Evolutionary conservation across 306 rosid species (phyloP).

Genomic region (Cicer chorassanicum): DNA sequence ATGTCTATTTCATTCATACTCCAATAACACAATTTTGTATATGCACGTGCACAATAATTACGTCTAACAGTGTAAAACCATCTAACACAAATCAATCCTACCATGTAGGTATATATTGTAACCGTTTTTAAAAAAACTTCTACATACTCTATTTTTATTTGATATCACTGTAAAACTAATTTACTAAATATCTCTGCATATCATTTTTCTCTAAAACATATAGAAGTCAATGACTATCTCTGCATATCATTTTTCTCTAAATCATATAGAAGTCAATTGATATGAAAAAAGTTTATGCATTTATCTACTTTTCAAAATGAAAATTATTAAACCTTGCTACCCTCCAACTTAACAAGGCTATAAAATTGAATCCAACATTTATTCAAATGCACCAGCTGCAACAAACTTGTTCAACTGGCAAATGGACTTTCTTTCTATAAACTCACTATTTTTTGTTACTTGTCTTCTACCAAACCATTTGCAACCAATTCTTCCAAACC

Average conservation of each 20-base stretch:
- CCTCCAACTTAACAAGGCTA: slow-evolving; percentile 26
- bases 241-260: neutral
- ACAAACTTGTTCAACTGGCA: slow-evolving; percentile 35
- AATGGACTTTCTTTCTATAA: slow-evolving; percentile 39
- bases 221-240: neutral
- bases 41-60: neutral
- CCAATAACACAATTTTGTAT: no score
- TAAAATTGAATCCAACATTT: slow-evolving; percentile 40
- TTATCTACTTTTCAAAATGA: slow-evolving; percentile 39
- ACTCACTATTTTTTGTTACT: slow-evolving; percentile 2
- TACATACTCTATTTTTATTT: no score
- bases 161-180: no score
- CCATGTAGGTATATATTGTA: no score
- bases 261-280: neutral
- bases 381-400: slow-evolving; percentile 57
- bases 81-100: no score
- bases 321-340: slow-evolving; percentile 30
- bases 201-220: neutral
- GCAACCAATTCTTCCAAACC: slow-evolving; percentile 80
- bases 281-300: slow-evolving; percentile 36
- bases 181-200: no score
- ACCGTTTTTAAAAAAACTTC: no score
- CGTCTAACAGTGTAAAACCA: neutral
- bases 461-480: slow-evolving; percentile 64
- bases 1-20: neutral